phyloP scores from a whole-genome alignment of 371 early-diverging fungal genomes.

The Nematocida ironsii region DNA sequence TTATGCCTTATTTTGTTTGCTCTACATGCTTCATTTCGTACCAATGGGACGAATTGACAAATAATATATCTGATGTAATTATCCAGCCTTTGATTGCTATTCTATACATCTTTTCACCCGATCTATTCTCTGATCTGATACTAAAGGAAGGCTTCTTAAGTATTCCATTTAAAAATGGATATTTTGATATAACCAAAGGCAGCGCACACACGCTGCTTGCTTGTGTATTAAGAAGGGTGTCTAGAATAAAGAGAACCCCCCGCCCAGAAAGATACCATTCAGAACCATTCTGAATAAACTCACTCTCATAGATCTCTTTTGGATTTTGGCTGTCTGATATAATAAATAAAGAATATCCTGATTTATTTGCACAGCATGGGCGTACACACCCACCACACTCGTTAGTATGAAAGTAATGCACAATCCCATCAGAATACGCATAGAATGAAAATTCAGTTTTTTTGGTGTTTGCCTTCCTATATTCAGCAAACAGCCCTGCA shows the following conservation, averaged over 20 bases:
- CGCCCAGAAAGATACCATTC: slow-evolving; percentile 12
- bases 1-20: neutral
- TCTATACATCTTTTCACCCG: slow-evolving; percentile 3
- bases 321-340: neutral
- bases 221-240: slow-evolving; percentile 33
- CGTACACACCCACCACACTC: neutral
- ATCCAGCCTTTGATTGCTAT: slow-evolving; percentile 6
- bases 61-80: neutral
- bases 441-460: slow-evolving; percentile 35
- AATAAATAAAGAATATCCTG: slow-evolving; percentile 19
- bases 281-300: neutral
- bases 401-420: slow-evolving; percentile 38
- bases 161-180: slow-evolving; percentile 32
- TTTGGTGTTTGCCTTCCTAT: slow-evolving; percentile 5
- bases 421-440: slow-evolving; percentile 13
- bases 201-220: slow-evolving; percentile 24
- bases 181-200: slow-evolving; percentile 43
- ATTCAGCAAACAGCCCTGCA: slow-evolving; percentile 25
- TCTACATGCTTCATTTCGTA: neutral
- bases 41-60: neutral
- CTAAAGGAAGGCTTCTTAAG: slow-evolving; percentile 4
- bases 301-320: neutral
- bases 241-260: slow-evolving; percentile 47
- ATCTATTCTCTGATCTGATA: slow-evolving; percentile 10
- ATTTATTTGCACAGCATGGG: slow-evolving; percentile 20